Evolutionary conservation across 2,329 filamentous ascomycete species (phyloP).

Genomic region (Macrophomina phaseolina): DNA sequence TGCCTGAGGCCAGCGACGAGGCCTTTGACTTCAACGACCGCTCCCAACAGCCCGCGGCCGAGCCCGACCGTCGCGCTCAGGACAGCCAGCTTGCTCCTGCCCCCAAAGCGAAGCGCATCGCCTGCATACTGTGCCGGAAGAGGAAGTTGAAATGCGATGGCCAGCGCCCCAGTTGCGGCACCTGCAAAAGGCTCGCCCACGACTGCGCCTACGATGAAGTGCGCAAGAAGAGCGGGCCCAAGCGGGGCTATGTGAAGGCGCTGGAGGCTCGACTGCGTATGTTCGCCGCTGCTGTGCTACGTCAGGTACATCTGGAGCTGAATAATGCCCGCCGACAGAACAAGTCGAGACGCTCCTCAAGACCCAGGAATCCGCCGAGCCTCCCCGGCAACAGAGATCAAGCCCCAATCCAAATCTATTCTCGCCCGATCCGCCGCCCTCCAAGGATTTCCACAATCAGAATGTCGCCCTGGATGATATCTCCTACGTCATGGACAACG

Average conservation of each 20-base stretch:
- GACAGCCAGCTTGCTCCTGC: slow-evolving; percentile 63
- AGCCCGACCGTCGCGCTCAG: slow-evolving; percentile 41
- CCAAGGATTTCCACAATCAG: slow-evolving; percentile 7
- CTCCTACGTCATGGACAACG: slow-evolving; percentile 9
- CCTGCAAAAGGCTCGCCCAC: slow-evolving; percentile 84
- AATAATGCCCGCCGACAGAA: slow-evolving; percentile 58
- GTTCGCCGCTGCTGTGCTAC: slow-evolving; percentile 41
- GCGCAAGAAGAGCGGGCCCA: slow-evolving; percentile 91
- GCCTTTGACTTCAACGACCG: slow-evolving; percentile 59
- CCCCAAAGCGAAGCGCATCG: slow-evolving; percentile 76
- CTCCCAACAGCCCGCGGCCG: slow-evolving; percentile 50
- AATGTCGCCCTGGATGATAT: slow-evolving; percentile 14
- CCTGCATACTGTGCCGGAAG: slow-evolving; percentile 92
- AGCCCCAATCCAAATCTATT: slow-evolving; percentile 6
- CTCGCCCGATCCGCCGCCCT: background rate
- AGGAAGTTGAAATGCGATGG: slow-evolving; percentile 92
- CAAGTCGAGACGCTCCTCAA: slow-evolving; percentile 93
- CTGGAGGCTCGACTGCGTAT: slow-evolving; percentile 89
- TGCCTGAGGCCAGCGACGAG: slow-evolving; percentile 3
- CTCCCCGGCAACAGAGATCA: slow-evolving; percentile 30
- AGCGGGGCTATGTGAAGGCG: slow-evolving; percentile 92
- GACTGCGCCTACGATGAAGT: slow-evolving; percentile 91
- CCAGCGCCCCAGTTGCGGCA: slow-evolving; percentile 81
- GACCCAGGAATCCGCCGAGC: slow-evolving; percentile 66
- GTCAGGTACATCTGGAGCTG: slow-evolving; percentile 24